Base-by-base conservation (phyloP, 2,329 filamentous ascomycete genomes). In the Colletotrichum cereale region DNA sequence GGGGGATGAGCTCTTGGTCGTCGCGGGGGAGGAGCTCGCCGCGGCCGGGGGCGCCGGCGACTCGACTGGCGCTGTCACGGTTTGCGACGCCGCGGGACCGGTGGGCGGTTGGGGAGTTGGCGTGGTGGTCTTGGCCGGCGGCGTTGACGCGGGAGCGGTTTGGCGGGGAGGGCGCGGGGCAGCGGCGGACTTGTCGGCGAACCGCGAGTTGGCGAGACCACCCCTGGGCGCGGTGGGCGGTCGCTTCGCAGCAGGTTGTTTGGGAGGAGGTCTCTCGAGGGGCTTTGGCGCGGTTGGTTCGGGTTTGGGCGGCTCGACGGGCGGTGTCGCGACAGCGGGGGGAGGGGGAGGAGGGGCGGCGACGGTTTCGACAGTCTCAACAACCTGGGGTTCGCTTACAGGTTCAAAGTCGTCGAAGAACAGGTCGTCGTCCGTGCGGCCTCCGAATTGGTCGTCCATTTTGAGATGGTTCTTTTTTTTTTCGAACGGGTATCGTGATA, bases 361-460 rank as follows among this genome's bases (percentile, higher is more conserved):
- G 29, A 69, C 56, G 14, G 42, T 58, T 21, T 71, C 52, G 57
- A 55, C 66, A 18, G 60, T 58, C 34, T 66, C 40, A 42, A 71
- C 38, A 14, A 58, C 42, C 47, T 71, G 66, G 11, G 67, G 34
- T 7, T 71, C 24, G 44, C 38, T 55, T 47, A 73, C 67, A 10
- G 87, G 88, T 78, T 90, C 88, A 70, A 90, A 89, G 75, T 90
- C 88, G 74, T 90, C 89, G 72, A 86, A 86, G 77, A 90, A 90
- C 71, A 90, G 84, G 76, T 90, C 88, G 75, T 90, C 89, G 76
- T 90, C 88, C 56, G 88, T 90, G 26, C 88, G 84, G 58, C 88
- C 88, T 71, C 86, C 85, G 74, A 90, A 90, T 76, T 90, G 88
- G 74, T 90, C 88, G 29, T 90, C 88, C 88, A 90, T 90, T 73